A percentile compares a stretch with the other conserved stretches of the same genome.
Evolutionary conservation across 805 yeast genomes (phyloP).

Genomic region (Spathaspora boniae): DNA sequence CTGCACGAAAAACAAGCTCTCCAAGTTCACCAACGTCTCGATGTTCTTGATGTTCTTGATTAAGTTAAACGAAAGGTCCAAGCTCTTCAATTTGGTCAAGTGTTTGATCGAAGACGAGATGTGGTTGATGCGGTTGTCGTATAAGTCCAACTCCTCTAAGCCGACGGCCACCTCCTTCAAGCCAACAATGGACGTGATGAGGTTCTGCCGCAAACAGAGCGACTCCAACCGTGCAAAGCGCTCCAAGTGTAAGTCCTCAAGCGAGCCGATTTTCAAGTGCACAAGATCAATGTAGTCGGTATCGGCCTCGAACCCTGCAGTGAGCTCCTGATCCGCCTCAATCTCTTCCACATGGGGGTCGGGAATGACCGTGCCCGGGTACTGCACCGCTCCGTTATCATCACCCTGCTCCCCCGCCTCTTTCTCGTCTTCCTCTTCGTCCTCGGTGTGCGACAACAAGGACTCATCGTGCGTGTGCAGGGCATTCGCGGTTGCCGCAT

Average conservation of each 20-base stretch:
- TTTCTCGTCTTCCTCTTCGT: conserved; percentile 19
- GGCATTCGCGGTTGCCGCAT: neutral
- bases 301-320: conserved; percentile 55
- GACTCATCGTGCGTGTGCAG: conserved; percentile 1
- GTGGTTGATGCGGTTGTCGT: conserved; percentile 88
- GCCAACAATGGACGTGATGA: conserved; percentile 62
- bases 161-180: conserved; percentile 59
- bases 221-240: conserved; percentile 56
- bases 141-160: conserved; percentile 78
- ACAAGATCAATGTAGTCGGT: conserved; percentile 59
- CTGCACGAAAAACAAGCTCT: conserved; percentile 80
- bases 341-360: conserved; percentile 51
- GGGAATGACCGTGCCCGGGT: conserved; percentile 42
- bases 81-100: conserved; percentile 49
- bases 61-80: conserved; percentile 89
- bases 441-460: conserved; percentile 10
- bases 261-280: conserved; percentile 62
- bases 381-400: conserved; percentile 36
- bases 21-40: conserved; percentile 56
- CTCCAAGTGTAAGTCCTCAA: conserved; percentile 57
- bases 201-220: conserved; percentile 79
- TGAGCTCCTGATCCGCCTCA: conserved; percentile 66
- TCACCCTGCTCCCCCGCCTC: conserved; percentile 25
- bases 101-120: conserved; percentile 68
- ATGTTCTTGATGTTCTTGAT: conserved; percentile 82